phyloP scores from a whole-genome alignment of 306 rosid species.

The Cucumis hystrix region DNA sequence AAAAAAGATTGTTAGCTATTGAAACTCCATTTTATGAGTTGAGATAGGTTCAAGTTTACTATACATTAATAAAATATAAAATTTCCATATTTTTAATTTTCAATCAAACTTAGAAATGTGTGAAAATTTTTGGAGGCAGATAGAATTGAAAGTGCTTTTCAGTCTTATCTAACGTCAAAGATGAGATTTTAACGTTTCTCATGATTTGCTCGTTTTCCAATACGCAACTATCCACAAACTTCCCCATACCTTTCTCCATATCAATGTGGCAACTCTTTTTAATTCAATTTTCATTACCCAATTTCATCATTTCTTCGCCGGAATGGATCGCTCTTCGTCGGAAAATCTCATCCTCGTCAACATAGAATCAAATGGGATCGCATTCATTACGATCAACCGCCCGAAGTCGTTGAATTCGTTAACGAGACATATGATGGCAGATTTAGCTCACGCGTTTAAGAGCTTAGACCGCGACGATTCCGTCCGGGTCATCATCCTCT shows the following conservation, averaged over 20 bases:
- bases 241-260: background rate
- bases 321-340: constrained; percentile 27
- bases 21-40: no score
- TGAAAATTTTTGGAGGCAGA: background rate
- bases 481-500: constrained; percentile 50
- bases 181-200: background rate
- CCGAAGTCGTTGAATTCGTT: constrained; percentile 71
- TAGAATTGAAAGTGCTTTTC: no score
- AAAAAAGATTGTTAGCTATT: no score
- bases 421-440: constrained; percentile 58
- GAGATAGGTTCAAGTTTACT: no score
- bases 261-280: background rate
- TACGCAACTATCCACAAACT: background rate
- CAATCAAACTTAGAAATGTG: background rate
- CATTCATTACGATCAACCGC: constrained; percentile 62
- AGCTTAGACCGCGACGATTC: constrained; percentile 42
- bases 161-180: background rate
- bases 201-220: background rate
- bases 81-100: no score
- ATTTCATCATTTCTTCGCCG: background rate
- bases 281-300: background rate
- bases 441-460: constrained; percentile 60
- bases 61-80: no score
- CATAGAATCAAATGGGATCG: constrained; percentile 47
- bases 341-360: constrained; percentile 45